phyloP scores from a whole-genome alignment of 208 protist species.

The Crithidia bombi region DNA sequence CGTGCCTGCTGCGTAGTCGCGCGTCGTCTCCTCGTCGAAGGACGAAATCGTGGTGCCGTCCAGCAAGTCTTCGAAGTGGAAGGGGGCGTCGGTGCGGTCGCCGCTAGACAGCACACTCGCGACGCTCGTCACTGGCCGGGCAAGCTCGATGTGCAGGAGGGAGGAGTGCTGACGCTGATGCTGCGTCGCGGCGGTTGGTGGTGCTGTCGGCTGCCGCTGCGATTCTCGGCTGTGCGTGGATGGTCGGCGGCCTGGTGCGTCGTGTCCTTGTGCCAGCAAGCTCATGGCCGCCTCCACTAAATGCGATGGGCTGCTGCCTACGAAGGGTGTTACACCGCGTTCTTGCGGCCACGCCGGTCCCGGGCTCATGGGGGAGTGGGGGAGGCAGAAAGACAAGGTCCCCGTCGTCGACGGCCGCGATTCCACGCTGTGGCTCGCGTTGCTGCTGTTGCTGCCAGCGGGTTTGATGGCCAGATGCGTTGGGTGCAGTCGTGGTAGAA shows the following conservation, averaged over 20 bases:
- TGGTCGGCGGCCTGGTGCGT: constrained; percentile 6
- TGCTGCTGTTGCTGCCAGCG: neutral
- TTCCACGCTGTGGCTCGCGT: neutral
- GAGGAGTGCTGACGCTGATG: neutral
- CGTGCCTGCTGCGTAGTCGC: constrained; percentile 1
- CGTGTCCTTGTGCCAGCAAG: neutral
- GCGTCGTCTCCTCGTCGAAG: constrained; percentile 3
- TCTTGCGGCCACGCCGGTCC: neutral
- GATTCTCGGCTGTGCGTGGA: constrained; percentile 4
- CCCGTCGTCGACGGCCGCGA: constrained; percentile 1
- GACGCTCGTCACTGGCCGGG: neutral
- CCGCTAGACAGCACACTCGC: constrained; percentile 23
- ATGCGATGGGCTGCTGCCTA: neutral
- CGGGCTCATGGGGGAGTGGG: constrained; percentile 13
- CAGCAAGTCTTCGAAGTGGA: constrained; percentile 25
- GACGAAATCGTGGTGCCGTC: constrained; percentile 23
- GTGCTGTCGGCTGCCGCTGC: neutral
- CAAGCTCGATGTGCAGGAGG: constrained; percentile 9
- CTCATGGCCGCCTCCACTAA: neutral
- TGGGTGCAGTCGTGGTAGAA: too few species aligned
- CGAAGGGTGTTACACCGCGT: neutral
- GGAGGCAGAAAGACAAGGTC: neutral
- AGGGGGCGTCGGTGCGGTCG: constrained; percentile 25
- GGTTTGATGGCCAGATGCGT: too few species aligned
- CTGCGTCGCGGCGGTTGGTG: constrained; percentile 5